Conservation (phyloP, 176 grass and related monocot species). For the Eremochloa ophiuroides region DNA sequence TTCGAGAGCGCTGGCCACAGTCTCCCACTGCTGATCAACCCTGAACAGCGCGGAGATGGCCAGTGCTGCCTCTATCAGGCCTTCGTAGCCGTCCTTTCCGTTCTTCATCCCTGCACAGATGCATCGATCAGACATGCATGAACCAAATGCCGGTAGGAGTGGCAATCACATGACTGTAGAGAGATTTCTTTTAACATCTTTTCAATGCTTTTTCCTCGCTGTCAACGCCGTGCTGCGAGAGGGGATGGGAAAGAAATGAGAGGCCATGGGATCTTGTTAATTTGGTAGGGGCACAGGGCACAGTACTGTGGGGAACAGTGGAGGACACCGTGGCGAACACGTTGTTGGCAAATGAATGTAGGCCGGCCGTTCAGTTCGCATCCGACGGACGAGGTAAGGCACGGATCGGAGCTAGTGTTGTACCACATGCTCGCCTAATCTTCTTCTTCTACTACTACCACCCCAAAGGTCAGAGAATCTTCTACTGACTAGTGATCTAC, state of each 20-base stretch:
- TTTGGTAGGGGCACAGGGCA: neutral
- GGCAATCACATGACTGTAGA: neutral
- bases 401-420: neutral
- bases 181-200: neutral
- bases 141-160: neutral
- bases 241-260: neutral
- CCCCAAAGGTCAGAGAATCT: neutral
- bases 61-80: constrained; percentile 57
- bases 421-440: neutral
- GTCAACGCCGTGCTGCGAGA: neutral
- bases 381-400: too few species aligned
- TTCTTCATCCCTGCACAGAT: constrained; percentile 53
- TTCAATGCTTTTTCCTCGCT: neutral
- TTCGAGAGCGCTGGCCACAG: constrained; percentile 57
- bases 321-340: neutral
- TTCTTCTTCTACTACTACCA: neutral
- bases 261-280: neutral
- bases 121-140: neutral
- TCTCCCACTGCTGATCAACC: constrained; percentile 43
- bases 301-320: neutral
- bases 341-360: neutral
- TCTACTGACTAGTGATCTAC: neutral
- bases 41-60: constrained; percentile 48
- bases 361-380: neutral
- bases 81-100: constrained; percentile 68